A percentile compares a stretch with the other conserved stretches of the same genome.
These are phyloP conservation scores for Rugonectria rugulosa DNA, from an alignment of 2,329 filamentous ascomycete species.

Conservation along the genomic window DNA sequence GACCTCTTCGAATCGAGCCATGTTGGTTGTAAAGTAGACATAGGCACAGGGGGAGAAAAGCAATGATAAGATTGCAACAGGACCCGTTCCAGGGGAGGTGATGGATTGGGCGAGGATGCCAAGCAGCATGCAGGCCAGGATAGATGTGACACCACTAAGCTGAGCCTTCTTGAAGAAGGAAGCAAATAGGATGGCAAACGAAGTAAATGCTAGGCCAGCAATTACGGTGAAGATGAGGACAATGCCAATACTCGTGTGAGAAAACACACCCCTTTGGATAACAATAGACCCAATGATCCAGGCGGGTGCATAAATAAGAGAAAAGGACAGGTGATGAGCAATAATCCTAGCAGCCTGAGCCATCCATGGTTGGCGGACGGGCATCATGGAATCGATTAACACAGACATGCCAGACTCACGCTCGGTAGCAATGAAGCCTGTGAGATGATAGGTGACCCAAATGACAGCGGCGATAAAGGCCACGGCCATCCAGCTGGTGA, in stretches of 20 bases:
- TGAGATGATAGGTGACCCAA: conserved; percentile 85
- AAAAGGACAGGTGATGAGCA: conserved; percentile 82
- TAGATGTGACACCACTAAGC: conserved; percentile 82
- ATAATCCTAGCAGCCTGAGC: conserved; percentile 80
- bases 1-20: conserved; percentile 78
- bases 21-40: conserved; percentile 78
- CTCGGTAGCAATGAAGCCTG: conserved; percentile 85
- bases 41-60: conserved; percentile 90
- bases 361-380: conserved; percentile 76
- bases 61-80: conserved; percentile 74
- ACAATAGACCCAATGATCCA: conserved; percentile 81
- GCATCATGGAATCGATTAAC: conserved; percentile 91
- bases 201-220: conserved; percentile 78
- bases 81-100: conserved; percentile 65
- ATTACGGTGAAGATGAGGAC: conserved; percentile 79
- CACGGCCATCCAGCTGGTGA: conserved; percentile 80
- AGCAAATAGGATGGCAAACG: conserved; percentile 81
- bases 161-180: conserved; percentile 89
- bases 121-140: conserved; percentile 75
- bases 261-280: conserved; percentile 69
- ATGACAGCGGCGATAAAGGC: conserved; percentile 82
- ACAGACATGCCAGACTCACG: conserved; percentile 88
- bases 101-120: conserved; percentile 84
- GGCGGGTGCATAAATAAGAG: conserved; percentile 79
- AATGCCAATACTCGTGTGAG: conserved; percentile 67